Evolutionary conservation across 2,329 filamentous ascomycete species (phyloP), one percentile per base, ranked within the genome.

Genomic region (Rachicladosporium sp.): DNA sequence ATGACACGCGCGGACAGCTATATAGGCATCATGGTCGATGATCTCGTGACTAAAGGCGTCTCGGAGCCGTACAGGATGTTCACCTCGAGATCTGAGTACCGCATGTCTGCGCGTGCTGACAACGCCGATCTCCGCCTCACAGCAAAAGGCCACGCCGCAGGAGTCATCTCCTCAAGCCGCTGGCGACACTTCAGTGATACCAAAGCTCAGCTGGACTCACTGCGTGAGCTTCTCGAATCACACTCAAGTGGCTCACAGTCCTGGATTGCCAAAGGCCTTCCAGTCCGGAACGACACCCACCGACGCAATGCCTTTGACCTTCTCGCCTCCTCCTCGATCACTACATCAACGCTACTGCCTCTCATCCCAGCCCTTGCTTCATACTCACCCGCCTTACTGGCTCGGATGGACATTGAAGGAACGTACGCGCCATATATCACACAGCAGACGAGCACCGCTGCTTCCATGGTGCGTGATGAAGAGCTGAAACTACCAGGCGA

Each of bases 11-110:
- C 82, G 1, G 89, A 98, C 59, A 87, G 86, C 9, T 98, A 95
- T 60, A 96, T 98, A 54, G 91, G 91, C 49, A 82, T 98, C 64
- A 94, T 98, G 87, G 88, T 98, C 53, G 91, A 98, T 61, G 91
- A 98, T 58, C 76, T 98, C 29, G 80, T 93, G 55, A 96, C 89
- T 12, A 96, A 95, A 63, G 91, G 91, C 35, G 91, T 98, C 23
- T 88, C 83, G 2, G 91, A 98, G 57, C 91, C 91, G 1, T 98
- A 98, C 63, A 78, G 91, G 49, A 96, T 98, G 88, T 98, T 98
- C 66, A 98, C 91, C 2, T 83, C 84, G 4, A 78, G 91, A 47
- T 93, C 83, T 64, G 91, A 98, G 65, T 98, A 93, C 62, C 83
- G 91, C 46, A 88, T 98, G 73, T 85, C 81, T 33, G 78, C 86